A percentile compares a stretch with the other conserved stretches of the same genome.
Conservation (phyloP, 208 protist genomes). For the Paratrypanosoma confusum region DNA sequence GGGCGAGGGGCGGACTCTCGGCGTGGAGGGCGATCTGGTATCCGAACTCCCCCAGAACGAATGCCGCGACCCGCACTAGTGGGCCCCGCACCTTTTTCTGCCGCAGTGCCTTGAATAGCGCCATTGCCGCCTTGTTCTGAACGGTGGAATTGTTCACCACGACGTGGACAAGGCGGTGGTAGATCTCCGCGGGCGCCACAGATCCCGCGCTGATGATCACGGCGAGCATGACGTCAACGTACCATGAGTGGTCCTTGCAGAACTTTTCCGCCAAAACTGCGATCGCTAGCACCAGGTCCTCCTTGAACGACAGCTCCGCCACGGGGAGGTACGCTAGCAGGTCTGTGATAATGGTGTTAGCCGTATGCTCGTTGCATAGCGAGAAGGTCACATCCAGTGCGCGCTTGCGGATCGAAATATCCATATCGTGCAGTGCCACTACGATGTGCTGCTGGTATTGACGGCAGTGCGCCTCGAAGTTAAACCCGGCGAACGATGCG, state of each 20-base stretch:
- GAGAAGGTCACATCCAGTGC: slow-evolving; percentile 96
- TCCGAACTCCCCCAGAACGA: slow-evolving; percentile 97
- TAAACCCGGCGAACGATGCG: slow-evolving; percentile 21
- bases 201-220: slow-evolving; percentile 95
- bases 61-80: slow-evolving; percentile 67
- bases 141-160: slow-evolving; percentile 94
- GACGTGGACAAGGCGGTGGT: slow-evolving; percentile 89
- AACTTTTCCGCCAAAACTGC: slow-evolving; percentile 94
- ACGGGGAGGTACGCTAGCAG: slow-evolving; percentile 87
- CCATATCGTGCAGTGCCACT: slow-evolving; percentile 89
- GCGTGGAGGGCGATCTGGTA: slow-evolving; percentile 92
- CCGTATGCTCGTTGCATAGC: slow-evolving; percentile 93
- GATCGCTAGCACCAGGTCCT: slow-evolving; percentile 95
- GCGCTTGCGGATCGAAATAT: slow-evolving; percentile 95
- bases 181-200: slow-evolving; percentile 89
- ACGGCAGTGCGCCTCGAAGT: slow-evolving; percentile 61
- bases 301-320: slow-evolving; percentile 86
- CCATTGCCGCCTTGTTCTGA: slow-evolving; percentile 92
- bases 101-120: slow-evolving; percentile 40
- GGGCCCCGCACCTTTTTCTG: slow-evolving; percentile 26
- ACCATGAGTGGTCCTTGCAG: slow-evolving; percentile 86
- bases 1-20: slow-evolving; percentile 53
- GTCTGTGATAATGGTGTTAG: slow-evolving; percentile 88
- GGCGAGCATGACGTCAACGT: slow-evolving; percentile 95
- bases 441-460: slow-evolving; percentile 90